Conservation (phyloP, 2,329 filamentous ascomycete genomes). For the Dactylellina haptotyla region DNA sequence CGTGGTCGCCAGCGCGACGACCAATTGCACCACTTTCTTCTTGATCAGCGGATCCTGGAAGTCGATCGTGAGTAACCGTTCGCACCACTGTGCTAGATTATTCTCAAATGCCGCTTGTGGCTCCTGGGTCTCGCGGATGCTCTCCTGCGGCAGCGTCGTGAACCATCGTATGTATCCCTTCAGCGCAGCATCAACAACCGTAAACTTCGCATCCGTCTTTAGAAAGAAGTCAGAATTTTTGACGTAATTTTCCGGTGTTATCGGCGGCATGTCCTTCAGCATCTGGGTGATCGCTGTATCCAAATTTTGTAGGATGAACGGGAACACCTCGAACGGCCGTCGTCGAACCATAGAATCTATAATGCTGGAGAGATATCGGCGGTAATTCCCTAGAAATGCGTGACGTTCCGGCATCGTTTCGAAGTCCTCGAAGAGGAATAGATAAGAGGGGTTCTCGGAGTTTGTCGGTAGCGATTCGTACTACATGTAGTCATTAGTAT, state of each 20-base stretch:
- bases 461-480: constrained; percentile 89
- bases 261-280: constrained; percentile 75
- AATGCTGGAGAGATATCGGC: constrained; percentile 85
- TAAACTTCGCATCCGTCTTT: constrained; percentile 86
- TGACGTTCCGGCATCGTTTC: constrained; percentile 94
- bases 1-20: constrained; percentile 84
- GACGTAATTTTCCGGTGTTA: constrained; percentile 72
- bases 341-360: constrained; percentile 87
- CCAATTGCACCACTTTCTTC: constrained; percentile 81
- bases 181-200: constrained; percentile 85
- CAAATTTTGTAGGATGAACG: constrained; percentile 83
- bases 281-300: constrained; percentile 78
- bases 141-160: constrained; percentile 18
- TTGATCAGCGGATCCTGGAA: constrained; percentile 87
- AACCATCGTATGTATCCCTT: constrained; percentile 91
- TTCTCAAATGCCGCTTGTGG: constrained; percentile 70
- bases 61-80: constrained; percentile 73
- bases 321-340: constrained; percentile 83
- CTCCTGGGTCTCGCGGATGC: constrained; percentile 61
- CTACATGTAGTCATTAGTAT: constrained; percentile 11
- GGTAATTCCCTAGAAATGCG: constrained; percentile 94
- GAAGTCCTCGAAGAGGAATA: constrained; percentile 90
- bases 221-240: constrained; percentile 79
- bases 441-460: constrained; percentile 78
- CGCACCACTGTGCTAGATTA: constrained; percentile 77